Evolutionary conservation across 2,329 filamentous ascomycete genomes (phyloP).

Genomic region (Aspergillus ochraceus): DNA sequence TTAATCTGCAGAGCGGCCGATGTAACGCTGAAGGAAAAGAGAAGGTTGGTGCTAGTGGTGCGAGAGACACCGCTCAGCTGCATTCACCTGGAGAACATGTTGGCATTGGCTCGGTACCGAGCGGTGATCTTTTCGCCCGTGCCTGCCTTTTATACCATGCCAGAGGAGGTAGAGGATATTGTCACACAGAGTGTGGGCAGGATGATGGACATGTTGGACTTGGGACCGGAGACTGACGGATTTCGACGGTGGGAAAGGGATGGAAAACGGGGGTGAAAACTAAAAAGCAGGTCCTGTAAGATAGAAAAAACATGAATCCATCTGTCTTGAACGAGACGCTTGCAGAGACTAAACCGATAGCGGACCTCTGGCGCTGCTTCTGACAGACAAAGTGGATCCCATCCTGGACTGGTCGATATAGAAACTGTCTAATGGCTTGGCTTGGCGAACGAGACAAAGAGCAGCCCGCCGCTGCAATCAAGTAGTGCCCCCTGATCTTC

Average conservation of each 20-base stretch:
- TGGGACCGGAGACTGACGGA: constrained; percentile 33
- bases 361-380: neutral
- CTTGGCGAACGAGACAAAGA: neutral
- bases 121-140: constrained; percentile 45
- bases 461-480: neutral
- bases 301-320: neutral
- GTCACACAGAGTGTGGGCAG: constrained; percentile 42
- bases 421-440: neutral
- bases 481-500: no score
- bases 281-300: neutral
- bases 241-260: constrained; percentile 22
- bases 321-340: neutral
- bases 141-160: constrained; percentile 42
- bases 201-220: constrained; percentile 42
- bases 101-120: constrained; percentile 29
- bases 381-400: neutral
- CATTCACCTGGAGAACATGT: constrained; percentile 38
- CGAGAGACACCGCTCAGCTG: constrained; percentile 40
- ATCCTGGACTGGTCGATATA: neutral
- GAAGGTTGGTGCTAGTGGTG: constrained; percentile 35
- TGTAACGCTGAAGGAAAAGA: constrained; percentile 44
- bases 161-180: constrained; percentile 35
- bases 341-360: neutral
- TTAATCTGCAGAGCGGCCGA: constrained; percentile 45
- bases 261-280: neutral